phyloP scores from a whole-genome alignment of 441 rosid genomes.

The Manihot esculenta region DNA sequence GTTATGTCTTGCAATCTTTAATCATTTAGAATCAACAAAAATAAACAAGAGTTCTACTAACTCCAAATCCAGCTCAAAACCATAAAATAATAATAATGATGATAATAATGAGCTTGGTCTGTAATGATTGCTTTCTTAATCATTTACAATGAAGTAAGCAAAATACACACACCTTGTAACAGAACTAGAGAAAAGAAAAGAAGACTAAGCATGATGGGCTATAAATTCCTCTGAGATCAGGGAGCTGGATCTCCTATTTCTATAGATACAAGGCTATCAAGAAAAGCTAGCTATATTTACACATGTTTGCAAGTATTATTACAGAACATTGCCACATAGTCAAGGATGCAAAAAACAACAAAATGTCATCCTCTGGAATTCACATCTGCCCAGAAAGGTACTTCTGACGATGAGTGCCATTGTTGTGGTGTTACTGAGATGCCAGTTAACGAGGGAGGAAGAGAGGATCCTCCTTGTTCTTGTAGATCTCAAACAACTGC shows the following conservation, averaged over 20 bases:
- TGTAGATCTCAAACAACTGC: constrained; percentile 66
- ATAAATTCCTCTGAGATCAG: not conserved
- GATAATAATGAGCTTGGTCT: too few relatives aligned
- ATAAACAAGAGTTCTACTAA: not conserved
- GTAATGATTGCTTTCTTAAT: too few relatives aligned
- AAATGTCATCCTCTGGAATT: constrained; percentile 9
- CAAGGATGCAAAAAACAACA: constrained; percentile 2
- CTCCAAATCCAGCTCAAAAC: too few relatives aligned
- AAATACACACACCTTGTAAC: too few relatives aligned
- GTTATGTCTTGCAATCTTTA: not conserved
- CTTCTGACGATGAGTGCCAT: not conserved
- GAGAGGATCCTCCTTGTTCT: constrained; percentile 58
- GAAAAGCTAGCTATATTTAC: not conserved
- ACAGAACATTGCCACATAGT: not conserved
- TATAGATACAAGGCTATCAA: too few relatives aligned
- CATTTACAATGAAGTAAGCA: too few relatives aligned
- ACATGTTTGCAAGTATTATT: not conserved
- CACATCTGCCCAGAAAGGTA: too few relatives aligned
- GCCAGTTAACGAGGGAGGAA: constrained; percentile 33
- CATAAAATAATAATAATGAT: too few relatives aligned
- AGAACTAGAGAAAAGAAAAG: not conserved
- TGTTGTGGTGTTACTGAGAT: not conserved
- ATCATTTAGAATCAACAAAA: not conserved
- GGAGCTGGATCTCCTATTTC: not conserved
- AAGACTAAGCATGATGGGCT: not conserved